Percentiles rank a stretch among this genome's conserved stretches.
Evolutionary conservation across 1,284 basidiomycete species (phyloP).

Genomic region (Leccinum pachyderme): DNA sequence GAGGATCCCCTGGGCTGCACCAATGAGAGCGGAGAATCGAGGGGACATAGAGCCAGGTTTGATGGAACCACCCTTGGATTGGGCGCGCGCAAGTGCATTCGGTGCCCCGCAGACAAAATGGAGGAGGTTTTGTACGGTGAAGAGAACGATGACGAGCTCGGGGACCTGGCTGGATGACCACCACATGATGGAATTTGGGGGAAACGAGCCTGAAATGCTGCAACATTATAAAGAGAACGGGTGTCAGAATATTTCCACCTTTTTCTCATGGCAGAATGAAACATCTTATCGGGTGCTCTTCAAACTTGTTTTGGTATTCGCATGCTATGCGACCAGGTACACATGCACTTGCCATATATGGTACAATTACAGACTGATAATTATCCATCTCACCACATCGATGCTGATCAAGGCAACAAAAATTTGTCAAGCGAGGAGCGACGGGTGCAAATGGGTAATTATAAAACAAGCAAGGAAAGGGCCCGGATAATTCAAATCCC

Average conservation of each 20-base stretch:
- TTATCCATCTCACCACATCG: neutral
- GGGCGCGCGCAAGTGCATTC: neutral
- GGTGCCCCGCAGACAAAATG: neutral
- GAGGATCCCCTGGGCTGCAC: slow-evolving; percentile 13
- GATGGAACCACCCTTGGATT: slow-evolving; percentile 21
- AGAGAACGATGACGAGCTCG: slow-evolving; percentile 22
- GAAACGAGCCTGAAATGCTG: neutral
- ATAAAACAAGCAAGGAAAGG: too few relatives aligned
- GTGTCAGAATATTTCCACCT: too few relatives aligned
- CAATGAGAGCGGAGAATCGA: slow-evolving; percentile 13
- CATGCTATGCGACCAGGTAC: neutral
- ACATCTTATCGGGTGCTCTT: neutral
- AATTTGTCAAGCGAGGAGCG: neutral
- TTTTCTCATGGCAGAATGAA: neutral
- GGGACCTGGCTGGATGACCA: slow-evolving; percentile 13
- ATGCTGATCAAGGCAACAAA: neutral
- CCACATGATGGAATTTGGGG: neutral
- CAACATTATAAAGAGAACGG: too few relatives aligned
- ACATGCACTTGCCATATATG: neutral
- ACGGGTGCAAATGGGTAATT: neutral
- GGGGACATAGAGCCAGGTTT: slow-evolving; percentile 12
- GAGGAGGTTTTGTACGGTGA: neutral
- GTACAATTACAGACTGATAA: neutral
- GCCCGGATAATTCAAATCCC: too few relatives aligned
- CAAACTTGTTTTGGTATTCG: neutral